Percentiles rank a stretch among this genome's conserved stretches.
These are phyloP conservation scores for Hypseocharis bilobata DNA, from an alignment of 441 rosid species.

Conservation along the genomic window DNA sequence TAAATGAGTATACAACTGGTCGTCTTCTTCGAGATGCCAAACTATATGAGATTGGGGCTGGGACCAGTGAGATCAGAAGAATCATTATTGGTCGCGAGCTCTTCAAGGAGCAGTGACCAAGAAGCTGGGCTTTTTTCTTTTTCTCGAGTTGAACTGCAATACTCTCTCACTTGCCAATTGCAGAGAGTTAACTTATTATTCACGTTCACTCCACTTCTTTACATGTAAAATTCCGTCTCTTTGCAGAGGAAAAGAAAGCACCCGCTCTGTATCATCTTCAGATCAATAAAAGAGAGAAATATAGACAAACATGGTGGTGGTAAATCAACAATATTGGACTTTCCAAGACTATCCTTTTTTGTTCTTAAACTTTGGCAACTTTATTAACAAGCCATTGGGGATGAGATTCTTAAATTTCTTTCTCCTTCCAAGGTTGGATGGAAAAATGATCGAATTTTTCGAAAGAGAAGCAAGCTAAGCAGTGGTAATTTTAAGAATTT, in stretches of 20 bases:
- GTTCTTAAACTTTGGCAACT: no score
- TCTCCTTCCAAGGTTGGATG: no score
- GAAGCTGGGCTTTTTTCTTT: background rate
- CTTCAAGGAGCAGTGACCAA: constrained; percentile 45
- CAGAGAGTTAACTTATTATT: no score
- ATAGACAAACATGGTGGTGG: background rate
- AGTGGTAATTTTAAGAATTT: no score
- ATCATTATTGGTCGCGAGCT: constrained; percentile 84
- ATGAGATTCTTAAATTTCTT: no score
- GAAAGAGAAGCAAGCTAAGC: no score
- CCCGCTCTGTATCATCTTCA: background rate
- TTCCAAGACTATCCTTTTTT: background rate
- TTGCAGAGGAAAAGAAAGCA: background rate
- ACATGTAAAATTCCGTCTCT: background rate
- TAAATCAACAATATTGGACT: background rate
- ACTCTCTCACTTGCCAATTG: background rate
- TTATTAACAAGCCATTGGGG: no score
- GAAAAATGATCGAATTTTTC: no score
- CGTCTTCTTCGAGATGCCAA: constrained; percentile 91
- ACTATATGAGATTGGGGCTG: constrained; percentile 88
- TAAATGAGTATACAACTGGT: constrained; percentile 75
- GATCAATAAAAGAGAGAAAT: background rate
- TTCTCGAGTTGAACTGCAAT: background rate
- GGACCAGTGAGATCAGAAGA: constrained; percentile 30
- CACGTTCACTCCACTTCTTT: no score